These are phyloP conservation scores for Phytophthora sp. DNA, from an alignment of 352 stramenopile genomes.

Conservation along the genomic window DNA sequence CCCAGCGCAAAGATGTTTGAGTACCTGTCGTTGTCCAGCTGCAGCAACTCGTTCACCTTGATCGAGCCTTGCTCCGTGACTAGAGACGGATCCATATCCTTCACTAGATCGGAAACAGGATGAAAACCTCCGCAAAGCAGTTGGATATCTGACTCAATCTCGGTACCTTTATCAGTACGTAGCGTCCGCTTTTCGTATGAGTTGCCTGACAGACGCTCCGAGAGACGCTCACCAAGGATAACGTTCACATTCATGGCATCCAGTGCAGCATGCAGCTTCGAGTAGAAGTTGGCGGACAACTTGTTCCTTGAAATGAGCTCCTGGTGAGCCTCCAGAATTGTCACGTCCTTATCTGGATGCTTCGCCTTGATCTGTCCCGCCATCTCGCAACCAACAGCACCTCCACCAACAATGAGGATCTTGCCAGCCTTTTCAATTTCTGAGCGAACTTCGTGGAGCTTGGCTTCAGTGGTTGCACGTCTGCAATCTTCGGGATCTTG, in stretches of 20 bases:
- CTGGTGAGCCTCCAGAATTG: constrained; percentile 41
- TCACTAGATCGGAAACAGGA: constrained; percentile 37
- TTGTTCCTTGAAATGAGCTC: constrained; percentile 40
- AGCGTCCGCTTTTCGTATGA: constrained; percentile 47
- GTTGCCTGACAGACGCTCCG: constrained; percentile 38
- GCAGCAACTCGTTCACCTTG: constrained; percentile 54
- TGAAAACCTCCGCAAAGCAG: constrained; percentile 49
- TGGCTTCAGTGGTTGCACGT: constrained; percentile 30
- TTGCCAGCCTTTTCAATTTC: constrained; percentile 47
- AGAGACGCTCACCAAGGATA: constrained; percentile 51
- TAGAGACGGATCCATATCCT: constrained; percentile 40
- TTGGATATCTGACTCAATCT: constrained; percentile 56
- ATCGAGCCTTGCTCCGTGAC: constrained; percentile 40
- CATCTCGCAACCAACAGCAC: constrained; percentile 57
- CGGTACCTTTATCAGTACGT: constrained; percentile 40
- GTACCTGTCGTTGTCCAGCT: constrained; percentile 51
- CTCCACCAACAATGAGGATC: constrained; percentile 60
- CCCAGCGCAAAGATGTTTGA: constrained; percentile 53
- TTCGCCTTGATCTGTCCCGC: constrained; percentile 54
- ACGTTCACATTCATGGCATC: constrained; percentile 46
- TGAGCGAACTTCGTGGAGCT: constrained; percentile 37
- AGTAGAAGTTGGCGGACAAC: constrained; percentile 48
- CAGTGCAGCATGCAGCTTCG: constrained; percentile 37
- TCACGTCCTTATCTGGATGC: constrained; percentile 57
- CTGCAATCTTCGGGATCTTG: constrained; percentile 31